These are phyloP conservation scores for Tilletia caries DNA, from an alignment of 1,284 basidiomycete genomes.

Conservation along the genomic window DNA sequence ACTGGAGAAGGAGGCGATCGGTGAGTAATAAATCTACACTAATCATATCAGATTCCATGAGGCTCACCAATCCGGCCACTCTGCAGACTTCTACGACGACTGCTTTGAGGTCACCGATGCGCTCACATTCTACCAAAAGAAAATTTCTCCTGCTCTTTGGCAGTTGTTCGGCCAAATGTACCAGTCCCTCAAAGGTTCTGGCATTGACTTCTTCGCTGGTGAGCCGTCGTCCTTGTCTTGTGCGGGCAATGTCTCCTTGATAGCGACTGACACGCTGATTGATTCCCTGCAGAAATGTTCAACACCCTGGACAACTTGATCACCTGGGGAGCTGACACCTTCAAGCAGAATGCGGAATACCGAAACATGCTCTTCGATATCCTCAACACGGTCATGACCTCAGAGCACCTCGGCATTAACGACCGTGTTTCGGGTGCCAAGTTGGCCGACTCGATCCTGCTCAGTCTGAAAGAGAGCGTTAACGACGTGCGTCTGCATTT, in stretches of 20 bases:
- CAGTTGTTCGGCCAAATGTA: constrained; percentile 78
- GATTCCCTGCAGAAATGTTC: constrained; percentile 69
- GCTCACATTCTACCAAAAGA: constrained; percentile 75
- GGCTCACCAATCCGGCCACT: too few relatives aligned
- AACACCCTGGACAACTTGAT: constrained; percentile 85
- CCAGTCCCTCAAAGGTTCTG: constrained; percentile 76
- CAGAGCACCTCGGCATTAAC: constrained; percentile 63
- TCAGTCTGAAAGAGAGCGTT: constrained; percentile 71
- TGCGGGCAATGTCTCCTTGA: neutral
- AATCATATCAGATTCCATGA: too few relatives aligned
- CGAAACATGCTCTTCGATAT: constrained; percentile 79
- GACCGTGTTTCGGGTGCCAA: constrained; percentile 79
- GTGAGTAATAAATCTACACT: neutral
- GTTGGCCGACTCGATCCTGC: constrained; percentile 74
- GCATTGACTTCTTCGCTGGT: constrained; percentile 67
- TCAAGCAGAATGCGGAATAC: constrained; percentile 72
- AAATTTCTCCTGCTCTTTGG: constrained; percentile 80
- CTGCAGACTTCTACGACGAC: constrained; percentile 76
- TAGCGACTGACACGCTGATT: constrained; percentile 11
- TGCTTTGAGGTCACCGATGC: constrained; percentile 81
- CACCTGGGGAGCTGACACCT: constrained; percentile 73
- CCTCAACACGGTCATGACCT: constrained; percentile 71
- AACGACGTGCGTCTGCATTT: constrained; percentile 64
- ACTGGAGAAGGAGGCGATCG: constrained; percentile 2
- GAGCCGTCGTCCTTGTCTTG: constrained; percentile 1